These are phyloP conservation scores for Discostella stelligeroides DNA, from an alignment of 108 stramenopile genomes.

Conservation along the genomic window DNA sequence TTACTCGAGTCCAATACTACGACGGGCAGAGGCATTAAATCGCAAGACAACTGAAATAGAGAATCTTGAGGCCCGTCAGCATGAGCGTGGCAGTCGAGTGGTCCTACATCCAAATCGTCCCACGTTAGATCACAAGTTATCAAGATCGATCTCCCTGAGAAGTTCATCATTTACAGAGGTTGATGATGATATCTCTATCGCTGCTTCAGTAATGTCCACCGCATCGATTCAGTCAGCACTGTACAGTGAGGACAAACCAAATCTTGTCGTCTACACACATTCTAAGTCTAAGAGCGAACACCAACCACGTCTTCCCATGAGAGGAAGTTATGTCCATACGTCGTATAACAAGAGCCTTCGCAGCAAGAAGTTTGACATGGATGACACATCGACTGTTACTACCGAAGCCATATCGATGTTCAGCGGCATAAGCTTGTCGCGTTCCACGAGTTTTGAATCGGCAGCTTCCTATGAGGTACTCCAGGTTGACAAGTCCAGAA, in stretches of 20 bases:
- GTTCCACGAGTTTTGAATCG: background rate
- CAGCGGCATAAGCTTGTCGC: background rate
- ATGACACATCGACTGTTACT: background rate
- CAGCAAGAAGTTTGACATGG: background rate
- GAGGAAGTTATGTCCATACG: background rate
- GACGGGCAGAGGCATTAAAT: background rate
- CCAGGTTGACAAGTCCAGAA: background rate
- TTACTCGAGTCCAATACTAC: background rate
- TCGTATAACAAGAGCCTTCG: background rate
- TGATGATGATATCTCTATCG: background rate
- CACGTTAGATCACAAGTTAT: too few relatives aligned
- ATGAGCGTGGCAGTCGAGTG: too few relatives aligned
- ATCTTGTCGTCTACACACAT: too few relatives aligned
- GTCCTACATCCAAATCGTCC: too few relatives aligned
- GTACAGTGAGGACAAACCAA: too few relatives aligned
- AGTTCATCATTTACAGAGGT: background rate
- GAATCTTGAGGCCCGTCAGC: background rate
- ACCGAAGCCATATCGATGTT: background rate
- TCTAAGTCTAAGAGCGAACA: too few relatives aligned
- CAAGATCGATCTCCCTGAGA: too few relatives aligned
- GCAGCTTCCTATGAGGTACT: background rate
- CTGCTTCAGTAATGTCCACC: background rate
- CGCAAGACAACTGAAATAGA: background rate
- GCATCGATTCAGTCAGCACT: background rate
- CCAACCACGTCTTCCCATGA: background rate